Conservation (phyloP, 768 basidiomycete species). For the Boletus subcaerulescens region DNA sequence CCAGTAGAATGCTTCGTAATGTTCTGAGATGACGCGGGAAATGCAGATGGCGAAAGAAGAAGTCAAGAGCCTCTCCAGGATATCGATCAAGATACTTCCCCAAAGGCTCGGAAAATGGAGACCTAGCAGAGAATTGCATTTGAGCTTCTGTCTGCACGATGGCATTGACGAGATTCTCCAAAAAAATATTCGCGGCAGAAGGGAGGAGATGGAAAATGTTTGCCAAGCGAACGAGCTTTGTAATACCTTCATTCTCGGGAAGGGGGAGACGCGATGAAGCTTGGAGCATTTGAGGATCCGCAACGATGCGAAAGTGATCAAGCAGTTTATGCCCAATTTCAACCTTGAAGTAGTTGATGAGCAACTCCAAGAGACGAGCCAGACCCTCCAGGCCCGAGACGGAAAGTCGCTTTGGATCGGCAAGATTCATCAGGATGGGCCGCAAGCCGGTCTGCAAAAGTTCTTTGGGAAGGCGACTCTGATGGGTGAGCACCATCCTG, state of each 20-base stretch:
- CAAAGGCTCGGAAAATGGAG: slow-evolving; percentile 91
- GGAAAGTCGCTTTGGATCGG: slow-evolving; percentile 91
- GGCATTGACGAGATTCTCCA: slow-evolving; percentile 80
- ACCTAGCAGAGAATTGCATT: slow-evolving; percentile 85
- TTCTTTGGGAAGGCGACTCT: slow-evolving; percentile 91
- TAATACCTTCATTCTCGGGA: slow-evolving; percentile 86
- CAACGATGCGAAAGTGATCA: slow-evolving; percentile 92
- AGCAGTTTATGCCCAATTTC: slow-evolving; percentile 97
- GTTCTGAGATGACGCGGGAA: slow-evolving; percentile 81
- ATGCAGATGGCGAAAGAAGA: slow-evolving; percentile 77
- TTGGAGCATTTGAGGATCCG: slow-evolving; percentile 82
- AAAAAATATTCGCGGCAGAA: slow-evolving; percentile 87
- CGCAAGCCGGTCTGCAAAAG: slow-evolving; percentile 92
- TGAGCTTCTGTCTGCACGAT: slow-evolving; percentile 91
- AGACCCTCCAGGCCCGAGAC: slow-evolving; percentile 91
- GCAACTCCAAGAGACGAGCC: slow-evolving; percentile 85
- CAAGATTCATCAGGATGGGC: slow-evolving; percentile 96
- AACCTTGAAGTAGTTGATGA: slow-evolving; percentile 99
- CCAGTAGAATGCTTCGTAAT: slow-evolving; percentile 77
- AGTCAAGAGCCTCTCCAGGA: slow-evolving; percentile 78
- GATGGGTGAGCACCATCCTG: slow-evolving; percentile 82
- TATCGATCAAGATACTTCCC: slow-evolving; percentile 92
- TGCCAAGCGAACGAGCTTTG: slow-evolving; percentile 89
- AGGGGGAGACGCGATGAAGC: slow-evolving; percentile 77
- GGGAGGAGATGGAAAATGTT: slow-evolving; percentile 98